phyloP scores from a whole-genome alignment of 148 eudicot species.

The Linanthus parryae region DNA sequence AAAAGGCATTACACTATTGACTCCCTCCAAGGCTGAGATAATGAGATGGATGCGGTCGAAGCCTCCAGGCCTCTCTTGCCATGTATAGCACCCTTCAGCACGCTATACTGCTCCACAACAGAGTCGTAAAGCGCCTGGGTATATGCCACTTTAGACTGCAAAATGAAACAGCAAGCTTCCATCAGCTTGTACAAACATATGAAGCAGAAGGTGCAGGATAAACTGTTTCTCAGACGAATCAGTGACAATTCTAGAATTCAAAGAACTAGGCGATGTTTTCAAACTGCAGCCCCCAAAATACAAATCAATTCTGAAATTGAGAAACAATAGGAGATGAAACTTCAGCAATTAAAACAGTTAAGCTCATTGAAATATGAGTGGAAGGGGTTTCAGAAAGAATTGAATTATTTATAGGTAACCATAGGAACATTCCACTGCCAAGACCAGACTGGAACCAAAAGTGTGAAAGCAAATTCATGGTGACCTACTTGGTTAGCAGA shows the following conservation, averaged over 20 bases:
- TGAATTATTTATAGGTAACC: too few species aligned
- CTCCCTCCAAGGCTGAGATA: constrained; percentile 81
- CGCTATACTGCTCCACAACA: constrained; percentile 60
- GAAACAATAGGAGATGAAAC: too few species aligned
- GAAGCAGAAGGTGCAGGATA: background rate
- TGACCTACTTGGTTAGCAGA: too few species aligned
- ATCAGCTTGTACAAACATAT: too few species aligned
- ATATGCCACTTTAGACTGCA: constrained; percentile 68
- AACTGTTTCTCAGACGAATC: background rate
- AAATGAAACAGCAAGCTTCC: background rate
- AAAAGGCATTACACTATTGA: constrained; percentile 13
- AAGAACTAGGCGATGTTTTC: background rate
- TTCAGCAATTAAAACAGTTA: too few species aligned
- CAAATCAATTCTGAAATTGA: too few species aligned
- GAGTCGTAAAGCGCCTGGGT: constrained; percentile 49
- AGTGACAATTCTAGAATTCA: background rate
- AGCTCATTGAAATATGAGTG: background rate
- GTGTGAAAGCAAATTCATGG: too few species aligned
- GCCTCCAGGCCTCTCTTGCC: constrained; percentile 67
- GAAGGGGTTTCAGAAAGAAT: too few species aligned
- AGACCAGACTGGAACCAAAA: too few species aligned
- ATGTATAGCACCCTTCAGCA: constrained; percentile 58
- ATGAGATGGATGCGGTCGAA: constrained; percentile 44
- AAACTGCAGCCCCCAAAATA: too few species aligned
- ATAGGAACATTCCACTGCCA: too few species aligned